These are phyloP conservation scores for Cutaneotrichosporon sp. DNA, from an alignment of 1,284 basidiomycete species.

Conservation along the genomic window DNA sequence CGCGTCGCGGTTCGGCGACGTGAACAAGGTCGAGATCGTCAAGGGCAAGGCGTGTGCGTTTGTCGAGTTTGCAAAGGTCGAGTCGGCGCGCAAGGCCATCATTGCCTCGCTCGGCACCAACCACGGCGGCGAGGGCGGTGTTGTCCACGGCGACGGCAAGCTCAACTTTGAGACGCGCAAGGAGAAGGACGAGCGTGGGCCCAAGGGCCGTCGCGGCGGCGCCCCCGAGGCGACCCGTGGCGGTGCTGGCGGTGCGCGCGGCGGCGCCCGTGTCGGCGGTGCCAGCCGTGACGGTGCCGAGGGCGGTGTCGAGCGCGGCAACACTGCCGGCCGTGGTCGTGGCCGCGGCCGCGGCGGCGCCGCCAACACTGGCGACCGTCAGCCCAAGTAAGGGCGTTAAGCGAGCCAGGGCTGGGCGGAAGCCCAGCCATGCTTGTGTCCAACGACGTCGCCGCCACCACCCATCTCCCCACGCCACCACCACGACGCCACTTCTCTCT, in stretches of 20 bases:
- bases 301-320: slow-evolving; percentile 3
- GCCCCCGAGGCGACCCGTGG: slow-evolving; percentile 12
- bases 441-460: neutral
- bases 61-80: slow-evolving; percentile 76
- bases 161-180: slow-evolving; percentile 83
- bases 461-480: neutral
- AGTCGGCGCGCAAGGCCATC: slow-evolving; percentile 80
- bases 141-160: slow-evolving; percentile 58
- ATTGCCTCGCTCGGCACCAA: slow-evolving; percentile 58
- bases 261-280: slow-evolving; percentile 1
- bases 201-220: slow-evolving; percentile 20
- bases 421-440: neutral
- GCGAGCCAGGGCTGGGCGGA: neutral
- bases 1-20: slow-evolving; percentile 72
- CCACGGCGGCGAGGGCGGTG: slow-evolving; percentile 82
- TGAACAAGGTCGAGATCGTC: slow-evolving; percentile 85
- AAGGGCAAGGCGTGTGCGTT: slow-evolving; percentile 87
- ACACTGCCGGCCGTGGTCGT: slow-evolving; percentile 8
- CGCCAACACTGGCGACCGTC: slow-evolving; percentile 9
- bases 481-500: neutral
- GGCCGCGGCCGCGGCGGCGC: slow-evolving; percentile 18
- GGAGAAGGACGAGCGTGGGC: slow-evolving; percentile 67
- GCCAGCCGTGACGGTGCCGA: slow-evolving; percentile 5
- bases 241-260: slow-evolving; percentile 6
- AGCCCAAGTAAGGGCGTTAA: slow-evolving; percentile 9